Conservation (phyloP, 2,329 filamentous ascomycete genomes). For the Trichoderma hamatum region DNA sequence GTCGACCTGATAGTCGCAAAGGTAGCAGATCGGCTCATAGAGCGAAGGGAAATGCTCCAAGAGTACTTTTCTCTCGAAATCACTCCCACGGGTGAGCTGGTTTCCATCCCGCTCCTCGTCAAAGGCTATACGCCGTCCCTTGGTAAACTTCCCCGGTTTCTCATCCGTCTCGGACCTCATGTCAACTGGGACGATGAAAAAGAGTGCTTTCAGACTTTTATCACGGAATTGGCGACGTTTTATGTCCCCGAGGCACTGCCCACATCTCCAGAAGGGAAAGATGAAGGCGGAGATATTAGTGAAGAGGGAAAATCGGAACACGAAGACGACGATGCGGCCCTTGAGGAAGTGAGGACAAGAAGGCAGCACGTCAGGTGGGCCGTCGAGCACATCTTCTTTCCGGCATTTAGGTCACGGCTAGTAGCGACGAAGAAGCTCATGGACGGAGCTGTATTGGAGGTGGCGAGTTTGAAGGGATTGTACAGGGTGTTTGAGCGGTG, state of each 20-base stretch:
- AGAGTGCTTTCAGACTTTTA: constrained; percentile 79
- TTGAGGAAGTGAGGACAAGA: constrained; percentile 55
- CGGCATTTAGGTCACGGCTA: constrained; percentile 79
- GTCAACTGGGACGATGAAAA: constrained; percentile 88
- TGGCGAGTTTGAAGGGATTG: constrained; percentile 88
- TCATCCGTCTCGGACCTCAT: constrained; percentile 83
- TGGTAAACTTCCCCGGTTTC: constrained; percentile 84
- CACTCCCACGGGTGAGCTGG: constrained; percentile 73
- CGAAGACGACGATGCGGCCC: constrained; percentile 35
- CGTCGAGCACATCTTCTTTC: constrained; percentile 86
- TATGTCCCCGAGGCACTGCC: constrained; percentile 89
- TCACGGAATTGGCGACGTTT: constrained; percentile 85
- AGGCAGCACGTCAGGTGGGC: constrained; percentile 71
- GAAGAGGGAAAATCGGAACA: background rate
- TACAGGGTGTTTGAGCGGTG: constrained; percentile 96
- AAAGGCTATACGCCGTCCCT: constrained; percentile 88
- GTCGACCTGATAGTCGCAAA: constrained; percentile 66
- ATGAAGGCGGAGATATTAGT: background rate
- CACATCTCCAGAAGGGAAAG: constrained; percentile 39
- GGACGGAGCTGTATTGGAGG: constrained; percentile 75
- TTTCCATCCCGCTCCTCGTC: constrained; percentile 79
- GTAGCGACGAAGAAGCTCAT: constrained; percentile 80
- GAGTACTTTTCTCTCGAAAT: constrained; percentile 94
- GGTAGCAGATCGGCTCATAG: constrained; percentile 70
- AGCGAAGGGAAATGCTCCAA: constrained; percentile 79